A percentile compares a stretch with the other conserved stretches of the same genome.
Conservation (phyloP, 2,329 filamentous ascomycete species). For the Fusarium incarnatum region DNA sequence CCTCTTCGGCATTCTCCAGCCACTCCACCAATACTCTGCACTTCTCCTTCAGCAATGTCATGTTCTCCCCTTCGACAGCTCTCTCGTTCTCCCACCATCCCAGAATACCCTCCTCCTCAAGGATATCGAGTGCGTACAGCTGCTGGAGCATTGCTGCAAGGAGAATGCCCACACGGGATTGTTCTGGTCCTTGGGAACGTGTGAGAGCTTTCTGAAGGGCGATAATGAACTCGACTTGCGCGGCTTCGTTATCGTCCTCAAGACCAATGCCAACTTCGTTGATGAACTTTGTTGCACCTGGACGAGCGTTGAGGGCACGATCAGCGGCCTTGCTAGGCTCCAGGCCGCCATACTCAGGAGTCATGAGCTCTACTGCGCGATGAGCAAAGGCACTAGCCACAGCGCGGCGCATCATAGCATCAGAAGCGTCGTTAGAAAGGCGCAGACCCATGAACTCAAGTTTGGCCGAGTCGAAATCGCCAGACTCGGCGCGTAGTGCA, state of each 20-base stretch:
- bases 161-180: constrained; percentile 66
- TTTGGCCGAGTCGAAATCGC: constrained; percentile 84
- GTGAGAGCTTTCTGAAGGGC: constrained; percentile 84
- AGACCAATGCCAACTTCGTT: constrained; percentile 70
- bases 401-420: constrained; percentile 86
- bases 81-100: constrained; percentile 86
- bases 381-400: constrained; percentile 88
- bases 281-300: constrained; percentile 67
- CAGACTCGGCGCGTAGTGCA: constrained; percentile 78
- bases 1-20: constrained; percentile 80
- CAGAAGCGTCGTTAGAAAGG: constrained; percentile 89
- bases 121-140: constrained; percentile 83
- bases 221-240: constrained; percentile 88
- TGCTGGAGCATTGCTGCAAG: constrained; percentile 85
- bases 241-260: constrained; percentile 66
- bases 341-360: constrained; percentile 62
- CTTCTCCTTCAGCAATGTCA: constrained; percentile 78
- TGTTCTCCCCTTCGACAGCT: constrained; percentile 73
- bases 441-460: constrained; percentile 95
- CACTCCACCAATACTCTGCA: constrained; percentile 85
- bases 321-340: constrained; percentile 74
- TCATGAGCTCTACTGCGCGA: constrained; percentile 76
- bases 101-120: constrained; percentile 90
- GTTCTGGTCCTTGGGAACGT: constrained; percentile 69
- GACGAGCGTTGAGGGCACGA: constrained; percentile 66